Base-by-base conservation (phyloP, 495 filamentous ascomycete genomes). In the Podospora comata region DNA sequence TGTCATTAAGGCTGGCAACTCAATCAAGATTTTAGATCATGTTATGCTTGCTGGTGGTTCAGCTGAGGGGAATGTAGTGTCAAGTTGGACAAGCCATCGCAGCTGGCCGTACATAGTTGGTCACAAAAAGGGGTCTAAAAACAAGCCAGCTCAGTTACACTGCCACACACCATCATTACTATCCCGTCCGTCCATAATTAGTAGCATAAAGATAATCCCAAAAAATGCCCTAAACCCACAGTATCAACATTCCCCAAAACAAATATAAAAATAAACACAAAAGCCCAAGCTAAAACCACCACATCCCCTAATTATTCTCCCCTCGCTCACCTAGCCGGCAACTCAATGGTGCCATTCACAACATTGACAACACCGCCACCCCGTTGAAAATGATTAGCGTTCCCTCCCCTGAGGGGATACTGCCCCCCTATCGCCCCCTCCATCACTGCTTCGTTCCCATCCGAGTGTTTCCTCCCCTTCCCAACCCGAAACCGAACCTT, bases 401-500 rank as follows among this genome's bases (percentile, higher is more conserved):
- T 48, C 59, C 23, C 7, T 27, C 16, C 16, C 27, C 59, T n/a
- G 23, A 13, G 20, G 5, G 27, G 5, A 30, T 61, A 26, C 59
- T 32, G 30, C 7, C 30, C 30, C 3, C 20, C 61, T 19, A 2
- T 15, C 15, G 32, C 61, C 9, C 18, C 30, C 7, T 23, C 61
- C 13, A n/a, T 19, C 55, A 15, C 3, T 57, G 34, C 4, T 15
- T 11, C 5, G 44, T 62, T 16, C 68, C 58, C 58, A 48, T 39
- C 30, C 55, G 55, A 23, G 23, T n/a, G 34, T 13, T 19, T 20
- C 15, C 57, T 62, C 9, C 32, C 63, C 1, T 4, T 62, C 60
- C 64, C 67, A 66, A 20, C 32, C 56, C 70, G 65, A n/a, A 65
- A 59, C 66, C 64, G 44, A 34, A 71, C 30, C 63, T 65, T 34